phyloP scores from a whole-genome alignment of 2,329 filamentous ascomycete species.

The Aspergillus jensenii region DNA sequence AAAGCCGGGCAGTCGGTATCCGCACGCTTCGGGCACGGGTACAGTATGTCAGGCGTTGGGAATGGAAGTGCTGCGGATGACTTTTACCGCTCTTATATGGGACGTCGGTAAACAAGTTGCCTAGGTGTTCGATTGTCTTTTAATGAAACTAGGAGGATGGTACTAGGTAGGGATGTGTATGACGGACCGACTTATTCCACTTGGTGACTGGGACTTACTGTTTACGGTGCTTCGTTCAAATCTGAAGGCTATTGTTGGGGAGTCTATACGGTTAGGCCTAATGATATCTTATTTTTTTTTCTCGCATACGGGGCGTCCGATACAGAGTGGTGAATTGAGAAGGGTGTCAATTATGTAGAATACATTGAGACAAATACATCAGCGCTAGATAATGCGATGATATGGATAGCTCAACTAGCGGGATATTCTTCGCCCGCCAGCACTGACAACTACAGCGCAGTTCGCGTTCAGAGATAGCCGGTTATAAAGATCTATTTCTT shows the following conservation, averaged over 20 bases:
- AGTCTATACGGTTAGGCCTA: not conserved
- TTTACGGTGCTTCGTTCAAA: not conserved
- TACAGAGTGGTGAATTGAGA: not conserved
- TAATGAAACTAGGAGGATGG: slow-evolving; percentile 1
- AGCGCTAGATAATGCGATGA: slow-evolving; percentile 6
- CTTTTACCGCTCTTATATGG: slow-evolving; percentile 88
- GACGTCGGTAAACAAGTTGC: slow-evolving; percentile 55
- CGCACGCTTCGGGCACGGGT: slow-evolving; percentile 37
- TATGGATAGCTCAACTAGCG: not conserved
- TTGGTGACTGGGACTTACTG: not conserved
- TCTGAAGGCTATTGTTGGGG: not conserved
- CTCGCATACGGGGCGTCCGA: not conserved
- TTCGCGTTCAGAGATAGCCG: not conserved
- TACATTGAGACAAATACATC: slow-evolving; percentile 16
- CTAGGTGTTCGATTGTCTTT: not conserved
- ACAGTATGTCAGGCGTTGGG: slow-evolving; percentile 39
- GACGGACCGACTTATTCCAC: not conserved
- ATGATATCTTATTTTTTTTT: not conserved
- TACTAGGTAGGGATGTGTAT: slow-evolving; percentile 4
- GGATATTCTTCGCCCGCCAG: not conserved
- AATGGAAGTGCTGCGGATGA: slow-evolving; percentile 65
- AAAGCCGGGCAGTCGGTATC: slow-evolving; percentile 66
- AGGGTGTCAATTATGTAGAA: slow-evolving; percentile 3
- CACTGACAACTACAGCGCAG: not conserved
- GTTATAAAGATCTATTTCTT: slow-evolving; percentile 33